Conservation (phyloP, 2,329 filamentous ascomycete genomes). For the Penicillium sp. region DNA sequence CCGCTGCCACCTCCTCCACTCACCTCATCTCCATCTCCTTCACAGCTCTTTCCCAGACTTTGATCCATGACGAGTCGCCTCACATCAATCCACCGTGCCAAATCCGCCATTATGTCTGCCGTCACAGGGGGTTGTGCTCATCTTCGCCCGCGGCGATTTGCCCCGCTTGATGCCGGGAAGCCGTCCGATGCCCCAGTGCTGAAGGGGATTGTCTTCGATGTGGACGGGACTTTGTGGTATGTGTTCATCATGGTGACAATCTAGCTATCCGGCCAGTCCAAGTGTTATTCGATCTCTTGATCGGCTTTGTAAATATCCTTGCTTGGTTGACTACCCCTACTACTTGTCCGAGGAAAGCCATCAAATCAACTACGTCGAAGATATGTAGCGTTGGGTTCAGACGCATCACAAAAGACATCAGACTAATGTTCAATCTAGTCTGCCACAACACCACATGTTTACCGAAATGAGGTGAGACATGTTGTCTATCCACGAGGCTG, state of each 20-base stretch:
- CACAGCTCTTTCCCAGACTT: not conserved
- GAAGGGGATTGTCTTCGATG: slow-evolving; percentile 78
- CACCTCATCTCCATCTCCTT: not conserved
- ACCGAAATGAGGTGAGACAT: slow-evolving; percentile 70
- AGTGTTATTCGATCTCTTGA: not conserved
- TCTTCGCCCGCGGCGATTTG: slow-evolving; percentile 51
- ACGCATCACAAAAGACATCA: not conserved
- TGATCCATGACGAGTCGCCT: slow-evolving; percentile 9
- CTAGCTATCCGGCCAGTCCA: not conserved
- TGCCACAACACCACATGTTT: slow-evolving; percentile 97
- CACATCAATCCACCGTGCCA: not conserved
- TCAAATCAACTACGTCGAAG: not conserved
- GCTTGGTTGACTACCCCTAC: not conserved
- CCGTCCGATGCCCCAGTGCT: slow-evolving; percentile 48
- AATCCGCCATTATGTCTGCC: slow-evolving; percentile 30
- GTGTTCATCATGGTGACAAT: slow-evolving; percentile 32
- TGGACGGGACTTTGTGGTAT: slow-evolving; percentile 92
- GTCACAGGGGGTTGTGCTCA: slow-evolving; percentile 20
- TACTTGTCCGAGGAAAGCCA: not conserved
- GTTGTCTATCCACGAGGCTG: not conserved
- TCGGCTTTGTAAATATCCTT: not conserved
- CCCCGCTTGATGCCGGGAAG: slow-evolving; percentile 50
- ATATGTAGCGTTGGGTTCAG: not conserved
- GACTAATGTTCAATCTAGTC: slow-evolving; percentile 52
- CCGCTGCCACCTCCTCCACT: not conserved